A percentile compares a stretch with the other conserved stretches of the same genome.
Evolutionary conservation across 345 rosid genomes (phyloP).

Genomic region (Ceriops zippeliana): DNA sequence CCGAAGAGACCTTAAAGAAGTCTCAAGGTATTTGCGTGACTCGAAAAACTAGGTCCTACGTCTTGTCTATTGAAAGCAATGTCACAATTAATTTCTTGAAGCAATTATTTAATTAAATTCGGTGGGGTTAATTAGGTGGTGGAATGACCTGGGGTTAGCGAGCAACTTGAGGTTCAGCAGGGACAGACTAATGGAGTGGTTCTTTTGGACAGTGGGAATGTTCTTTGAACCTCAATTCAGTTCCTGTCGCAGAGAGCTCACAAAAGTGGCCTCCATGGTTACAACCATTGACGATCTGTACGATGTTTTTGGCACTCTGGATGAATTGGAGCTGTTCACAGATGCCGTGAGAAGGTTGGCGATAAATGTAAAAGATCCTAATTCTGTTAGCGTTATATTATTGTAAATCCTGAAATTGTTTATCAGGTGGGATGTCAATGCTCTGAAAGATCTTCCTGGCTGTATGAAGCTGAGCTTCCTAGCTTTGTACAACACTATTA

Average conservation of each 20-base stretch:
- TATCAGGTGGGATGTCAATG: slow-evolving; percentile 45
- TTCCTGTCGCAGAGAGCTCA: slow-evolving; percentile 24
- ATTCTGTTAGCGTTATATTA: no score
- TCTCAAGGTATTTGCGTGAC: slow-evolving; percentile 22
- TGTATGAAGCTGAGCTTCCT: slow-evolving; percentile 41
- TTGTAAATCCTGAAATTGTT: background rate
- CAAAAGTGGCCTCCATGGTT: slow-evolving; percentile 33
- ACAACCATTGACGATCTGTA: slow-evolving; percentile 44
- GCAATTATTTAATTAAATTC: background rate
- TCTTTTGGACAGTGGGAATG: slow-evolving; percentile 39
- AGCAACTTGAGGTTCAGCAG: slow-evolving; percentile 38
- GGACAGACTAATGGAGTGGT: slow-evolving; percentile 50
- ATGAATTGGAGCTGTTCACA: slow-evolving; percentile 39
- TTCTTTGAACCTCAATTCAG: slow-evolving; percentile 26
- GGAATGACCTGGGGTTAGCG: slow-evolving; percentile 29
- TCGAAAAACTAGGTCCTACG: background rate
- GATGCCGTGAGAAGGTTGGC: slow-evolving; percentile 34
- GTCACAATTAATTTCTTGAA: no score
- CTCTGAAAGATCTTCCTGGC: slow-evolving; percentile 28
- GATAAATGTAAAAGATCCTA: no score
- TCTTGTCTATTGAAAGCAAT: background rate
- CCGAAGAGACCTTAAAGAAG: slow-evolving; percentile 32
- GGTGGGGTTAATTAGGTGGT: slow-evolving; percentile 30
- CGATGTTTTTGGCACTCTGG: slow-evolving; percentile 39
- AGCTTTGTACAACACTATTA: slow-evolving; percentile 38